Percentiles rank a stretch among this genome's conserved stretches.
phyloP scores from a whole-genome alignment of 495 filamentous ascomycete genomes.

The Acidiella bohemica region DNA sequence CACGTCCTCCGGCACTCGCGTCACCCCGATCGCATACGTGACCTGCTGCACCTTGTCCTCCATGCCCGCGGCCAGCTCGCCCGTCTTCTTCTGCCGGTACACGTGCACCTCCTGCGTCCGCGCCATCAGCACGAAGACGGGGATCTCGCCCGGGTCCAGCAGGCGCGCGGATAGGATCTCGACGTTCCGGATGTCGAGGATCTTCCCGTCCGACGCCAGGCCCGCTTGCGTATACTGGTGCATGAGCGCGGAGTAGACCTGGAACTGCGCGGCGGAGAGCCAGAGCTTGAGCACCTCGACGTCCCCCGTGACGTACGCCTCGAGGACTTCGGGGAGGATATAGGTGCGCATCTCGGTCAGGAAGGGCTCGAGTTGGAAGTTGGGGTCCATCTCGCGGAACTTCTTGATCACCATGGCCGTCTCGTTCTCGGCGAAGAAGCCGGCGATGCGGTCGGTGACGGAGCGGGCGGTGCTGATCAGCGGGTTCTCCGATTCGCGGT shows the following conservation, averaged over 20 bases:
- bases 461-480: slow-evolving; percentile 83
- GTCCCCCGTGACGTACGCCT: slow-evolving; percentile 96
- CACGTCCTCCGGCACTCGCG: slow-evolving; percentile 83
- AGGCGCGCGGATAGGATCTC: slow-evolving; percentile 81
- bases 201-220: slow-evolving; percentile 83
- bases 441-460: slow-evolving; percentile 81
- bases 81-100: slow-evolving; percentile 79
- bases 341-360: slow-evolving; percentile 91
- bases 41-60: slow-evolving; percentile 97
- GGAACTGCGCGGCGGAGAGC: slow-evolving; percentile 88
- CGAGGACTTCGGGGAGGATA: slow-evolving; percentile 91
- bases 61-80: slow-evolving; percentile 89
- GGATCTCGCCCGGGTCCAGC: slow-evolving; percentile 92
- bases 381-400: slow-evolving; percentile 91
- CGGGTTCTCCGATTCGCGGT: slow-evolving; percentile 94
- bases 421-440: slow-evolving; percentile 97
- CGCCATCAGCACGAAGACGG: slow-evolving; percentile 92
- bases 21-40: slow-evolving; percentile 94
- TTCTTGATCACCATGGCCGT: slow-evolving; percentile 94
- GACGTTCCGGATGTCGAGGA: slow-evolving; percentile 86
- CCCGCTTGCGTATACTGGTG: slow-evolving; percentile 90
- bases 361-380: slow-evolving; percentile 89
- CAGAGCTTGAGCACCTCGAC: slow-evolving; percentile 79
- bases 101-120: slow-evolving; percentile 97
- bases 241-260: slow-evolving; percentile 83